Evolutionary conservation across 805 yeast species (phyloP).

Genomic region (Candida multigemmis): DNA sequence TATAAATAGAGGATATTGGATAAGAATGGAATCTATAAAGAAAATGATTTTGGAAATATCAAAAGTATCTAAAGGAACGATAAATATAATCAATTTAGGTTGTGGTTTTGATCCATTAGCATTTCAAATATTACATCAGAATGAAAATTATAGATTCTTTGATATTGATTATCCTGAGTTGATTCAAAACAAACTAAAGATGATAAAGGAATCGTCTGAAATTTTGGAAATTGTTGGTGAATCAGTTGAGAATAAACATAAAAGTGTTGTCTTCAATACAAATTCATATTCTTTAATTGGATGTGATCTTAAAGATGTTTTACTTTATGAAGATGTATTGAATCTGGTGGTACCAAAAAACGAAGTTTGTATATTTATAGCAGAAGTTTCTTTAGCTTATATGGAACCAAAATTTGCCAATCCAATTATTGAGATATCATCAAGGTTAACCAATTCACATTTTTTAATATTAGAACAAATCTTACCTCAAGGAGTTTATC

Average conservation of each 20-base stretch:
- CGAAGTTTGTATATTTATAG: conserved; percentile 51
- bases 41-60: conserved; percentile 39
- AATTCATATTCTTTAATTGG: conserved; percentile 48
- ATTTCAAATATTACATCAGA: conserved; percentile 19
- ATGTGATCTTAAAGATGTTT: conserved; percentile 52
- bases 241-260: conserved; percentile 3
- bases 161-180: conserved; percentile 75
- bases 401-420: conserved; percentile 65
- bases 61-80: conserved; percentile 4
- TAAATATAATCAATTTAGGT: conserved; percentile 56
- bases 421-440: conserved; percentile 41
- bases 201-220: conserved; percentile 42
- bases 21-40: conserved; percentile 63
- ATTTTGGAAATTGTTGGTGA: conserved; percentile 38
- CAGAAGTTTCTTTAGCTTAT: conserved; percentile 78
- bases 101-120: conserved; percentile 58
- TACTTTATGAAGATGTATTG: conserved; percentile 25
- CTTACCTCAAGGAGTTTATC: conserved; percentile 50
- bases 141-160: conserved; percentile 37
- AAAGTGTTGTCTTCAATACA: conserved; percentile 16
- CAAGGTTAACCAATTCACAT: conserved; percentile 40
- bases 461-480: conserved; percentile 65
- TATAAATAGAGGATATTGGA: conserved; percentile 78
- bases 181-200: conserved; percentile 42
- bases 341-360: conserved; percentile 1